Base-by-base conservation (phyloP, 2,329 filamentous ascomycete species). In the Epichloe sp. region DNA sequence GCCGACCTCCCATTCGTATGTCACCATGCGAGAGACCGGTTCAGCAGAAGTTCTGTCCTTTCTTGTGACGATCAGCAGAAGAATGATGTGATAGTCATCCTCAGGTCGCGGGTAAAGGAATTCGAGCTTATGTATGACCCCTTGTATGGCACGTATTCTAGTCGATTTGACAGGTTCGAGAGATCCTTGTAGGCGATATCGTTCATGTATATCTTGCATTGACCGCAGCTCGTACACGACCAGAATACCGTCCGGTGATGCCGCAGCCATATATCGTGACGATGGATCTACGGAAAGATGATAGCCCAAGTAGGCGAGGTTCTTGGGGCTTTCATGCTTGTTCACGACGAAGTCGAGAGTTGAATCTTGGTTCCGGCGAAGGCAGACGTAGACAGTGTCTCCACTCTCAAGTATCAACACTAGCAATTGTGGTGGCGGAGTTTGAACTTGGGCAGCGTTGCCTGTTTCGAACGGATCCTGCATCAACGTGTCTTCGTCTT, bases 91-190 rank as follows among this genome's bases (percentile, higher is more conserved):
- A 50, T 82, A 73, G 10, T 80, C 75, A 54, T 90, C 82, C 49
- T 80, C 76, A 0, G 76, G 67, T 10, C 75, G 74, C 7, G 89
- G 86, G 53, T 85, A 80, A 3, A 98, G 73, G 56, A 97, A 98
- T 21, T 89, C 85, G 74, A 96, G 83, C 58, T 88, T 86, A 59
- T 91, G 75, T 51, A 97, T 87, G n/a, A 83, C 74, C 1, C 87
- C 89, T 7, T 82, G 77, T 7, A 88, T 71, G 10, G 65, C 56
- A 10, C 75, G 71, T 17, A 71, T 60, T 17, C 67, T 61, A 40
- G 59, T 64, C 0, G 63, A 65, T 53, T 73, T 73, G 52, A 95
- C 76, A 2, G 85, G 85, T 10, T 72, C 65, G 52, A 86, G 65
- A 55, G 68, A 60, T n/a, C 69, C 65, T 35, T 63, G 61, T 38